Evolutionary conservation across 257 asterid genomes (phyloP), one percentile per base, ranked within the genome.

Genomic region (Prunella vulgaris): DNA sequence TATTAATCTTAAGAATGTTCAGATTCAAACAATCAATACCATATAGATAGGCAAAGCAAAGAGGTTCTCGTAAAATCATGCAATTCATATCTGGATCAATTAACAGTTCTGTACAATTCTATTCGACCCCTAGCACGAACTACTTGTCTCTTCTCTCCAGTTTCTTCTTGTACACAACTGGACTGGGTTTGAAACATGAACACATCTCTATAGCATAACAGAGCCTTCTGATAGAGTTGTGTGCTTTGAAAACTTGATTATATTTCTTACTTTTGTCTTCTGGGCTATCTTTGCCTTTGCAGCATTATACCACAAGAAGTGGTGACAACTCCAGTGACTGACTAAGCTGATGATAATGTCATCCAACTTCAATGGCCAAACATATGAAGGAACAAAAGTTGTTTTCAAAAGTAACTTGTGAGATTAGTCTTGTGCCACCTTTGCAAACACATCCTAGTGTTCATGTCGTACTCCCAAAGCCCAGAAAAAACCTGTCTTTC

Each of bases 391-490:
- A 38, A 38, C 46, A 5, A 13, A 42, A 42, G 14, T 42, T 2
- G 51, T 14, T 68, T n/a, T 84, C 64, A 90, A 52, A 88, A 90
- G 70, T 93, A 87, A 61, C 69, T 81, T 4, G 66, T 70, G 75
- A 40, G 54, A 38, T 68, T 79, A 14, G 33, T 79, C 56, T 28
- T 75, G 32, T 84, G 84, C 95, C 95, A 87, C 64, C 74, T 79
- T 38, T 82, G 90, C 73, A 84, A 53, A 78, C 95, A 90, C 99
- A 87, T 93, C 60, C 97, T 80, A 63, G 69, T 79, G 81, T 85
- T 78, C 69, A 83, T 77, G 66, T 88, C 99, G 30, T 90, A 90
- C 27, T 86, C 95, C 99, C 99, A 88, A 15, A 90, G 87, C 64
- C 95, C 90, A 1, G 96, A 93, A 15, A 75, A 70, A 20, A 87